Conservation (phyloP, 768 basidiomycete species). For the Boletus rufocinnamomeus region DNA sequence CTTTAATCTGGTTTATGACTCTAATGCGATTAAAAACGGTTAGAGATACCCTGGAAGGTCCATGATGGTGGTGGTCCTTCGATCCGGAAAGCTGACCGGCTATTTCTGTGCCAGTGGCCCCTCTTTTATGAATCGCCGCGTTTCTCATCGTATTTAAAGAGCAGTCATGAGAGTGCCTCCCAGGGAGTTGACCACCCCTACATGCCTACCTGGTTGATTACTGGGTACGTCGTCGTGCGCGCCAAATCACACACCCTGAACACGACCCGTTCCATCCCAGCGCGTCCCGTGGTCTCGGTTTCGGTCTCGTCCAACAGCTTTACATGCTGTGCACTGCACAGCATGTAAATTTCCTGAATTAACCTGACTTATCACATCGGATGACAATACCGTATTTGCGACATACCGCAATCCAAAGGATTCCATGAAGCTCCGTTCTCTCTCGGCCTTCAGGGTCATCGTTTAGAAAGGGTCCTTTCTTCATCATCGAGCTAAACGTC, state of each 20-base stretch:
- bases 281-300: constrained; percentile 19
- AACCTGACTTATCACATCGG: constrained; percentile 22
- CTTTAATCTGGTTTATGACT: neutral
- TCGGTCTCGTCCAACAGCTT: constrained; percentile 12
- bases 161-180: neutral
- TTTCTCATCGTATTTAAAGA: neutral
- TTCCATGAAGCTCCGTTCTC: constrained; percentile 24
- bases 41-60: too few species aligned
- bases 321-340: too few species aligned
- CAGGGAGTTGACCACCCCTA: neutral
- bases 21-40: neutral
- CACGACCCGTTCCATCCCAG: constrained; percentile 11
- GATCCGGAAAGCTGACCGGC: neutral
- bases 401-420: constrained; percentile 31
- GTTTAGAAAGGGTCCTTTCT: too few species aligned
- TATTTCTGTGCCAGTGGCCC: neutral
- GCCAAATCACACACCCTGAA: neutral
- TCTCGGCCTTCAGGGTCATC: constrained; percentile 13
- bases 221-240: neutral
- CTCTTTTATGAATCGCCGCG: neutral
- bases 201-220: neutral
- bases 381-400: constrained; percentile 32
- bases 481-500: constrained; percentile 34
- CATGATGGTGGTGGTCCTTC: neutral
- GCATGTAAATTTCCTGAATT: too few species aligned